Evolutionary conservation across 768 basidiomycete genomes (phyloP).

Genomic region (Xerocomus potaroensis): DNA sequence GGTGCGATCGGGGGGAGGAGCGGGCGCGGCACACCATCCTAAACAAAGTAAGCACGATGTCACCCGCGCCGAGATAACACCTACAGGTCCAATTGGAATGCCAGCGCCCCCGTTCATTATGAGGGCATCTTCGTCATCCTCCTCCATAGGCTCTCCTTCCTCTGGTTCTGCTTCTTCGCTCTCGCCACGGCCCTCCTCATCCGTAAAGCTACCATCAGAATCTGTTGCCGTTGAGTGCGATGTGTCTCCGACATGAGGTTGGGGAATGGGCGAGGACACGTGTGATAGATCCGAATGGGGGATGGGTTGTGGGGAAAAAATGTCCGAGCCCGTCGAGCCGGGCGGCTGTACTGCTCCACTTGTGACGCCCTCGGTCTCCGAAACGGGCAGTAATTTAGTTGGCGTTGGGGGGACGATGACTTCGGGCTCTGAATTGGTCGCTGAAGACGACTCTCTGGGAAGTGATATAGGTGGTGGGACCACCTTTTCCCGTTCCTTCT

Average conservation of each 20-base stretch:
- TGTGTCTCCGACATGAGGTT: constrained; percentile 27
- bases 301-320: constrained; percentile 26
- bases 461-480: constrained; percentile 19
- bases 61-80: constrained; percentile 36
- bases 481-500: constrained; percentile 37
- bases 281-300: constrained; percentile 23
- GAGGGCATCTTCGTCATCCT: constrained; percentile 84
- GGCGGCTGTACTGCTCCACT: constrained; percentile 92
- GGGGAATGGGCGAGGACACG: constrained; percentile 22
- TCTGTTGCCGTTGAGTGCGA: constrained; percentile 31
- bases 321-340: constrained; percentile 61
- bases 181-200: constrained; percentile 64
- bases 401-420: constrained; percentile 48
- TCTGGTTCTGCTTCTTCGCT: constrained; percentile 65
- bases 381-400: constrained; percentile 47
- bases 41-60: constrained; percentile 5
- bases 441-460: constrained; percentile 20
- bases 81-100: constrained; percentile 88
- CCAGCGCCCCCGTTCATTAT: constrained; percentile 92
- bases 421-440: constrained; percentile 30
- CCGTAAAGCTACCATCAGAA: constrained; percentile 43
- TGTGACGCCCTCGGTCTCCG: constrained; percentile 83
- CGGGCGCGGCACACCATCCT: constrained; percentile 87
- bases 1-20: constrained; percentile 81
- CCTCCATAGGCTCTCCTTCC: constrained; percentile 57